Percentiles rank a stretch among this genome's conserved stretches.
Evolutionary conservation across 106 monocot genomes (phyloP).

Genomic region (Platanthera guangdongensis): DNA sequence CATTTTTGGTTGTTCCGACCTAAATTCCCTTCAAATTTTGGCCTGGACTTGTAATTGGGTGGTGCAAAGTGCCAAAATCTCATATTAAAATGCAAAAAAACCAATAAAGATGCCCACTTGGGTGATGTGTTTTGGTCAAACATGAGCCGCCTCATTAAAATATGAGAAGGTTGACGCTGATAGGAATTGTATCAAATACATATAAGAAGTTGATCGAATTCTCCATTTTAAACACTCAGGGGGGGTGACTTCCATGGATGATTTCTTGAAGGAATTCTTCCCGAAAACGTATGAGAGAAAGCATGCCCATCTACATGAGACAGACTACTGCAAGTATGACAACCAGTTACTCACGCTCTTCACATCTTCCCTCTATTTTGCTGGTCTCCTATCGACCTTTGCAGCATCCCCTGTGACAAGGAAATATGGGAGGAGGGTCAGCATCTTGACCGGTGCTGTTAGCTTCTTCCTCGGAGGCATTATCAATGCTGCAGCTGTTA

Average conservation of each 20-base stretch:
- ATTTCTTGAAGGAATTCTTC: conserved; percentile 53
- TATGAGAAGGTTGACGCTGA: too few species aligned
- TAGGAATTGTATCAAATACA: too few species aligned
- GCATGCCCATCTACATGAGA: conserved; percentile 36
- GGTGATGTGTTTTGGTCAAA: too few species aligned
- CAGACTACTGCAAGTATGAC: conserved; percentile 64
- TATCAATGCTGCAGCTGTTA: conserved; percentile 36
- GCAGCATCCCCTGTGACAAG: conserved; percentile 42
- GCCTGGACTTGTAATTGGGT: too few species aligned
- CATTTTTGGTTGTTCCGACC: too few species aligned
- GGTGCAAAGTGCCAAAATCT: too few species aligned
- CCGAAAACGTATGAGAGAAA: conserved; percentile 34
- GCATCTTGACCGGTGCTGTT: conserved; percentile 37
- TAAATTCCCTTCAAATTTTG: too few species aligned
- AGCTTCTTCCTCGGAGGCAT: conserved; percentile 45
- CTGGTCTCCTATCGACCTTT: conserved; percentile 53
- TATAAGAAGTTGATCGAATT: too few species aligned
- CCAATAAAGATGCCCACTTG: too few species aligned
- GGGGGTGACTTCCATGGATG: conserved; percentile 66
- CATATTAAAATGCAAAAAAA: too few species aligned
- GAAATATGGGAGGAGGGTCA: conserved; percentile 34
- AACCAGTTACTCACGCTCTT: conserved; percentile 60
- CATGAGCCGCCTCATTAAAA: too few species aligned
- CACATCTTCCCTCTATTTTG: conserved; percentile 59
- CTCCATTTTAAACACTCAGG: conserved; percentile 16